Conservation (phyloP, 1,139 yeast genomes). For the Zygosaccharomyces pseudobailii region DNA sequence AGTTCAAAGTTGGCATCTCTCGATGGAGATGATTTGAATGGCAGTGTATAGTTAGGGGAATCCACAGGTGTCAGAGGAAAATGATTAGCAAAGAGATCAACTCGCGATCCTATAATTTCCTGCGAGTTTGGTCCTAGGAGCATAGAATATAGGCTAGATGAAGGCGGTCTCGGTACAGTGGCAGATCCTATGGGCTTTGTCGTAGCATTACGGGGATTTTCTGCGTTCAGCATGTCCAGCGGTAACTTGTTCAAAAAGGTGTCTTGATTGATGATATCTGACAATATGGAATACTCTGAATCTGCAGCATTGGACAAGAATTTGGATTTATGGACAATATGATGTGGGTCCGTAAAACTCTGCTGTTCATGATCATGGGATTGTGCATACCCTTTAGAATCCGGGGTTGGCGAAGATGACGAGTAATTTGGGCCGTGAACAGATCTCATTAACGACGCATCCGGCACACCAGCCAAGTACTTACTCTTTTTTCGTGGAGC, state of each 20-base stretch:
- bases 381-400: not conserved
- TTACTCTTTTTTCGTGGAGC: conserved; percentile 87
- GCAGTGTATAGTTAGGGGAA: conserved; percentile 11
- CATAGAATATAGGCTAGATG: conserved; percentile 22
- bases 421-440: conserved; percentile 4
- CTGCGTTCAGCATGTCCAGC: conserved; percentile 24
- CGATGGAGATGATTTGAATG: conserved; percentile 23
- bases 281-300: conserved; percentile 69
- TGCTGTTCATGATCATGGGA: conserved; percentile 13
- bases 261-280: conserved; percentile 64
- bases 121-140: conserved; percentile 26
- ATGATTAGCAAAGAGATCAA: conserved; percentile 26
- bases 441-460: conserved; percentile 19
- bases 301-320: conserved; percentile 74
- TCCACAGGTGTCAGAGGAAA: conserved; percentile 29
- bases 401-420: not conserved
- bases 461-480: conserved; percentile 60
- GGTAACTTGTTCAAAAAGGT: conserved; percentile 24
- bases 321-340: conserved; percentile 28
- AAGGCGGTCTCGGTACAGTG: conserved; percentile 19
- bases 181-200: conserved; percentile 6
- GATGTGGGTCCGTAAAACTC: conserved; percentile 17
- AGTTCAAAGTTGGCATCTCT: conserved; percentile 14
- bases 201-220: conserved; percentile 2
- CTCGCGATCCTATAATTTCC: conserved; percentile 22